Evolutionary conservation across 108 stramenopile species (phyloP), one percentile per base, ranked within the genome.

Genomic region (Discostella pseudostelligera): DNA sequence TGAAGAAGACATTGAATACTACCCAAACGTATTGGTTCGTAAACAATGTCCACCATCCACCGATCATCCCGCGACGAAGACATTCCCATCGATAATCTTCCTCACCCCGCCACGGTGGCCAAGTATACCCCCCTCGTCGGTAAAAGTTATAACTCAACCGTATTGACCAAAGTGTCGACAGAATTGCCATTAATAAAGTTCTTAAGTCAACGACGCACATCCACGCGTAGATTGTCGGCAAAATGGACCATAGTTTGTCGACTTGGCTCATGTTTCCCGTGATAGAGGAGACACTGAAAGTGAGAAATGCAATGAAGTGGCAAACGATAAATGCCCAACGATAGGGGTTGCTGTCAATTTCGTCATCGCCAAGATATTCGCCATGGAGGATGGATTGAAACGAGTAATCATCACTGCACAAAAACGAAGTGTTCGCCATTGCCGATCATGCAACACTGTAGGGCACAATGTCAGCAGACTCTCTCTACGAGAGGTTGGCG

Each of bases 11-110:
- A 46, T 93, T 88, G 76, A 93, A 93, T 11, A 83, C 45, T 22
- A 68, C 46, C 83, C 82, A 83, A 1, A 79, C 47, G 26, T 78
- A 39, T 37, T 67, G 76, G 51, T 85, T 83, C 3, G 69, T 59
- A 44, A 84, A 47, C 40, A 65, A 47, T 32, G 57, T 37, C 66
- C 83, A 70, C 8, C 39, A 65, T 21, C 62, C 66, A 39, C 75
- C 75, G 9, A 24, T 14, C 51, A 81, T 35, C 20, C 35, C 40
- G 0, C 86, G 80, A 37, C 80, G 76, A 3, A 93, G 35, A 17
- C 51, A 56, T 19, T 73, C 83, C 91, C 88, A 93, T 24, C 91
- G 70, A 65, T 89, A 93, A 74, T 93, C 91, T 62, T 93, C 88
- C 9, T 87, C 84, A 1, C 87, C 90, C 5, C 59, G 35, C 85